Conservation (phyloP, 768 basidiomycete genomes). For the Punctularia strigosozonata region DNA sequence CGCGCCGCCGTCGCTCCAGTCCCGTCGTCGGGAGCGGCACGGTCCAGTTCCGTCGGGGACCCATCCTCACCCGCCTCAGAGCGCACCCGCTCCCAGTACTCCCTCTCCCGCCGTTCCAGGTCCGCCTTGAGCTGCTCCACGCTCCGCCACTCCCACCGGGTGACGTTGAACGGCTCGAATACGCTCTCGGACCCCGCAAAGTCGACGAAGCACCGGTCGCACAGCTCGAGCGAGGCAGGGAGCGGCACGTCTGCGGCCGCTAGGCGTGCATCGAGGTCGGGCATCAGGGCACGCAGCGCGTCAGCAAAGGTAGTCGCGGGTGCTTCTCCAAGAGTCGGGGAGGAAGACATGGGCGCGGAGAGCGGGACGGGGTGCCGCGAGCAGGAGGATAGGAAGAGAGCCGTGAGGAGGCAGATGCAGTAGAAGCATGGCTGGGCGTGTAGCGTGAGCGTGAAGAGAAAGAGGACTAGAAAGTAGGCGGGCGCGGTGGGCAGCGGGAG, state of each 20-base stretch:
- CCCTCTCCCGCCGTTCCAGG: conserved; percentile 20
- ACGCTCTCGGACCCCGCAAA: conserved; percentile 39
- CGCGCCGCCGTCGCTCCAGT: no score
- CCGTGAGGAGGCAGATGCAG: conserved; percentile 70
- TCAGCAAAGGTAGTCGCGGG: conserved; percentile 67
- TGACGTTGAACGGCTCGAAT: conserved; percentile 72
- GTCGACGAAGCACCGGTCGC: conserved; percentile 85
- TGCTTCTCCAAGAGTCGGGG: no score
- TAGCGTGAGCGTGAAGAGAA: conserved; percentile 63
- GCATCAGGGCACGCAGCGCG: conserved; percentile 35
- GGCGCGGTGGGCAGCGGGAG: conserved; percentile 72
- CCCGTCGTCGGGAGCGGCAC: no score
- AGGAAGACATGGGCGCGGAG: conserved; percentile 47
- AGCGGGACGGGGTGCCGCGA: conserved; percentile 80
- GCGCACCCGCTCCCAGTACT: conserved; percentile 2
- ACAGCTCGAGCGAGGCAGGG: conserved; percentile 49
- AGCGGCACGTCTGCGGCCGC: conserved; percentile 26
- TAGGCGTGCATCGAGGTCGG: conserved; percentile 24
- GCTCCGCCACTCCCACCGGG: conserved; percentile 63
- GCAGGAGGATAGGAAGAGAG: conserved; percentile 80
- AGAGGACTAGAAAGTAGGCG: conserved; percentile 69
- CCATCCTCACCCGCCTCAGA: no score
- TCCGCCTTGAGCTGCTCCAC: conserved; percentile 32
- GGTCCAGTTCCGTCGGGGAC: no score
- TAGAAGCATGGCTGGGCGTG: conserved; percentile 86